phyloP scores from a whole-genome alignment of 2,329 filamentous ascomycete species.

The Venturia oleaginea region DNA sequence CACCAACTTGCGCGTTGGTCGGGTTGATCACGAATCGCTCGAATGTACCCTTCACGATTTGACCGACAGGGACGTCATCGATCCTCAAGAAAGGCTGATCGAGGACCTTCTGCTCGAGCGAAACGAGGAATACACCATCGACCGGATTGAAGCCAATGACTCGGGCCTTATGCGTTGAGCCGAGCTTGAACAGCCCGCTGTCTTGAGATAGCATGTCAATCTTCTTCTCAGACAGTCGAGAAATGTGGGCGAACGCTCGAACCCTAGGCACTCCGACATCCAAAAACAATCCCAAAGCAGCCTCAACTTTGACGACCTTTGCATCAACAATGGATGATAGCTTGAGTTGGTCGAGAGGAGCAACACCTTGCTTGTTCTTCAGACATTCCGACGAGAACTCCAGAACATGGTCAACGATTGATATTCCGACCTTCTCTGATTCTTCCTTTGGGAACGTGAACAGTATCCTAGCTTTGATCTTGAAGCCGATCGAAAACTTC shows the following conservation, averaged over 20 bases:
- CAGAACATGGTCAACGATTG: conserved; percentile 73
- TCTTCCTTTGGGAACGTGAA: conserved; percentile 77
- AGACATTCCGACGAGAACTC: conserved; percentile 42
- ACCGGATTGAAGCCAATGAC: conserved; percentile 79
- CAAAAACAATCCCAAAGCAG: conserved; percentile 72
- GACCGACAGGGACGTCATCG: conserved; percentile 77
- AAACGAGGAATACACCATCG: conserved; percentile 78
- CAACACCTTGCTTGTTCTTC: conserved; percentile 30
- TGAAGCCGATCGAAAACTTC: conserved; percentile 74
- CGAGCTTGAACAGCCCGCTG: conserved; percentile 69
- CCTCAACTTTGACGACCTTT: conserved; percentile 70
- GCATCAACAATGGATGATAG: conserved; percentile 71
- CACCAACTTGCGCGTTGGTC: conserved; percentile 56
- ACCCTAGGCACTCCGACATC: conserved; percentile 59
- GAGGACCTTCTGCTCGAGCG: conserved; percentile 71
- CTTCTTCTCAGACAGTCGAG: conserved; percentile 80
- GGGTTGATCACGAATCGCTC: conserved; percentile 75
- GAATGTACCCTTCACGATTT: conserved; percentile 70
- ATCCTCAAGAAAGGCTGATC: conserved; percentile 86
- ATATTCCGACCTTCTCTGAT: conserved; percentile 76
- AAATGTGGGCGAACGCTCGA: conserved; percentile 90
- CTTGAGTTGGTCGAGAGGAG: conserved; percentile 53
- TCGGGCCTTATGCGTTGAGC: conserved; percentile 69
- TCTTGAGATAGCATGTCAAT: conserved; percentile 71
- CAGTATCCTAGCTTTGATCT: conserved; percentile 76